A percentile compares a stretch with the other conserved stretches of the same genome.
Evolutionary conservation across 2,329 filamentous ascomycete genomes (phyloP).

Genomic region (Cryphonectria naterciae): DNA sequence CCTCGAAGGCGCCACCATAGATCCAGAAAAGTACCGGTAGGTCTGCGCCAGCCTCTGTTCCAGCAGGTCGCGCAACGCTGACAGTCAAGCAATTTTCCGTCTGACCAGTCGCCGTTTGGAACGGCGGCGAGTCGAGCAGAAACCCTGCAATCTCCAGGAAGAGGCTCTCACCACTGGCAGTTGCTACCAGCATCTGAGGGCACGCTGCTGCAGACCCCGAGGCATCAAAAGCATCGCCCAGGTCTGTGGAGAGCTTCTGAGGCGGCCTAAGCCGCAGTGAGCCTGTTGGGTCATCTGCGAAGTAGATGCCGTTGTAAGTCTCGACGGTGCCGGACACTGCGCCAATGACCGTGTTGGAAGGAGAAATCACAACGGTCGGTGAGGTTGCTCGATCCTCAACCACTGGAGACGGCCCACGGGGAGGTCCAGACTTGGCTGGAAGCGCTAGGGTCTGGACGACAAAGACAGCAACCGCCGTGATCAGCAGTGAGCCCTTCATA

Average conservation of each 20-base stretch:
- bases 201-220: constrained; percentile 64
- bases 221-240: constrained; percentile 64
- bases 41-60: constrained; percentile 57
- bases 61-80: constrained; percentile 61
- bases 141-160: constrained; percentile 51
- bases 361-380: constrained; percentile 56
- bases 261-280: constrained; percentile 71
- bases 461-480: constrained; percentile 10
- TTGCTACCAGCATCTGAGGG: constrained; percentile 71
- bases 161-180: constrained; percentile 41
- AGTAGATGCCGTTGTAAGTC: constrained; percentile 75
- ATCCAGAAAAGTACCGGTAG: constrained; percentile 74
- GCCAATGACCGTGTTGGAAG: constrained; percentile 61
- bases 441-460: constrained; percentile 12
- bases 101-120: constrained; percentile 57
- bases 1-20: constrained; percentile 67
- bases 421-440: constrained; percentile 12
- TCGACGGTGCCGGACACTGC: constrained; percentile 56
- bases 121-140: constrained; percentile 59
- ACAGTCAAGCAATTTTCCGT: constrained; percentile 69
- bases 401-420: constrained; percentile 6
- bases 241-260: constrained; percentile 55
- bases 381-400: constrained; percentile 22
- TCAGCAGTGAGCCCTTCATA: constrained; percentile 12
- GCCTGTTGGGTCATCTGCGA: constrained; percentile 70